Conservation (phyloP, 345 rosid species). For the Acer saccharum region DNA sequence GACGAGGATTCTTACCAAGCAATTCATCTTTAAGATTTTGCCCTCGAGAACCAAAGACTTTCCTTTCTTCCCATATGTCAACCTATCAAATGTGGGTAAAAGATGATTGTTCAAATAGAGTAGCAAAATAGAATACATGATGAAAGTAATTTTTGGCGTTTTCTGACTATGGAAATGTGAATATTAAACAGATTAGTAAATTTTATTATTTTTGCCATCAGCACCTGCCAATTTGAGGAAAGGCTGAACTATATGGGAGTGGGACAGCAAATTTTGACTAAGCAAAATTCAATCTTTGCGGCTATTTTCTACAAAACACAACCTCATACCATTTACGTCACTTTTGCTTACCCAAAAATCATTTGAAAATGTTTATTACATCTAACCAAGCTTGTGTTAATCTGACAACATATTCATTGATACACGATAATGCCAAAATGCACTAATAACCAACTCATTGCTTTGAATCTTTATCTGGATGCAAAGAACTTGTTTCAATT, state of each 20-base stretch:
- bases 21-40: constrained; percentile 64
- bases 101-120: not conserved
- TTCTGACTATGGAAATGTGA: not conserved
- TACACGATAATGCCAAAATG: not conserved
- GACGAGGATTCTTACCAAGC: constrained; percentile 53
- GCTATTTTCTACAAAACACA: not conserved
- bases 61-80: constrained; percentile 79
- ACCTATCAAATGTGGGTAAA: constrained; percentile 37
- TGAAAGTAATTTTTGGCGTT: not conserved
- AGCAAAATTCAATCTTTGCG: not conserved
- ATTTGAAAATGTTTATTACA: not conserved
- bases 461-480: not conserved
- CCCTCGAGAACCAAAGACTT: constrained; percentile 70
- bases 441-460: not conserved
- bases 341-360: not conserved
- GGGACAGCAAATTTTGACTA: not conserved
- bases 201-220: not conserved
- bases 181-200: not conserved
- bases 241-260: not conserved
- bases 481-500: not conserved
- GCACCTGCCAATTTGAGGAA: not conserved
- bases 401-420: not conserved
- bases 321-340: not conserved
- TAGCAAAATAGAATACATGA: not conserved
- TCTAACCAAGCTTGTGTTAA: not conserved